Conservation (phyloP, 2,329 filamentous ascomycete genomes). For the Cladorrhinum sp. region DNA sequence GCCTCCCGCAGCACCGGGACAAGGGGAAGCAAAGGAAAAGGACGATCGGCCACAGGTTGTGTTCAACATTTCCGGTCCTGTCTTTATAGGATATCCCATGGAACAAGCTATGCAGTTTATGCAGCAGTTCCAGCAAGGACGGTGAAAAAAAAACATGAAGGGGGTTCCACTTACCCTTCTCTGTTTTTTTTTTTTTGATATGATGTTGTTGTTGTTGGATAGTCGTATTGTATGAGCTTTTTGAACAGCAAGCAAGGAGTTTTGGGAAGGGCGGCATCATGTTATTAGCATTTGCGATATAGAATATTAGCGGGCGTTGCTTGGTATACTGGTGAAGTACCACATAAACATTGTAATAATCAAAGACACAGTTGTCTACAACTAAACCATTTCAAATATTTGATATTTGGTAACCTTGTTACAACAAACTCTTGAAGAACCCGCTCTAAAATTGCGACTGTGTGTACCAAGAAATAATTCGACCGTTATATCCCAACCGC, state of each 20-base stretch:
- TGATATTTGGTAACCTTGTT: background rate
- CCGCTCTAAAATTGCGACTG: too few species aligned
- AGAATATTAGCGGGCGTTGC: background rate
- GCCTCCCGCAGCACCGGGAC: background rate
- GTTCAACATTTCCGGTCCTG: slow-evolving; percentile 73
- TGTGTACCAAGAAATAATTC: too few species aligned
- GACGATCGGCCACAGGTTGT: slow-evolving; percentile 63
- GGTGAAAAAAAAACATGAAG: background rate
- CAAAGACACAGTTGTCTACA: background rate
- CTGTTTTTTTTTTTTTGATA: background rate
- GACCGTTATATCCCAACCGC: too few species aligned
- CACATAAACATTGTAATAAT: background rate
- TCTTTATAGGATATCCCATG: slow-evolving; percentile 87
- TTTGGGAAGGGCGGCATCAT: slow-evolving; percentile 1
- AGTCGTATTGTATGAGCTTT: background rate
- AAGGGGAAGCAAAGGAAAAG: slow-evolving; percentile 28
- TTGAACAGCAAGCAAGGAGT: slow-evolving; percentile 18
- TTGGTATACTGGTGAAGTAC: background rate
- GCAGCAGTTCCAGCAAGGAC: slow-evolving; percentile 51
- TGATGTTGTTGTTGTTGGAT: background rate
- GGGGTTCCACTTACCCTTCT: background rate
- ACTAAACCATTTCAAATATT: background rate
- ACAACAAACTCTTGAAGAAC: background rate
- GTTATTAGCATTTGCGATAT: background rate
- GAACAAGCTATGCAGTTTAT: slow-evolving; percentile 78